Conservation (phyloP, 345 rosid genomes). For the Clarkia xantiana region DNA sequence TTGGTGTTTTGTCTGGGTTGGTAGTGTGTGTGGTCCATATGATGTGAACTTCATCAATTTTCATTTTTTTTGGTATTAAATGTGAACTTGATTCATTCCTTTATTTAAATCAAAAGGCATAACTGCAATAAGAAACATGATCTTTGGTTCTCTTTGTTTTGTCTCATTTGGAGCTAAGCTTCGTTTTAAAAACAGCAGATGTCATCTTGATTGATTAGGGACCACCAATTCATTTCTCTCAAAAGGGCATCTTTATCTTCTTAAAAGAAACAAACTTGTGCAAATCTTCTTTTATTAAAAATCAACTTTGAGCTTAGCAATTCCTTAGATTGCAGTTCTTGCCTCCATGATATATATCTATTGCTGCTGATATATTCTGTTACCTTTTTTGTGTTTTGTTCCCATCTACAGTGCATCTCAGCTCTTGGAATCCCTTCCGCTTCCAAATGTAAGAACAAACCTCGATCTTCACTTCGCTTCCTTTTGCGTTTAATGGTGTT, state of each 20-base stretch:
- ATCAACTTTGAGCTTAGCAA: too few relatives aligned
- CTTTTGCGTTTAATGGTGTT: background rate
- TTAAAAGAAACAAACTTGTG: too few relatives aligned
- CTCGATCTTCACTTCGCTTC: background rate
- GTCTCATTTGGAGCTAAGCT: conserved; percentile 7
- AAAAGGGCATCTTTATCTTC: too few relatives aligned
- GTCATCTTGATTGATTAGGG: conserved; percentile 6
- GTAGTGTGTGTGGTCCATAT: conserved; percentile 8
- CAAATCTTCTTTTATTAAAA: too few relatives aligned
- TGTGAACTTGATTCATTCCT: too few relatives aligned
- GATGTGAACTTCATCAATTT: conserved; percentile 2
- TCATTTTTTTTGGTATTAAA: background rate
- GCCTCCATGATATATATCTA: conserved; percentile 1
- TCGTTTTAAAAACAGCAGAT: conserved; percentile 1
- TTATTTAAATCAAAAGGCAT: too few relatives aligned
- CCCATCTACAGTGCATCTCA: conserved; percentile 10
- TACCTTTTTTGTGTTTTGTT: background rate
- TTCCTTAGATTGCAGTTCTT: too few relatives aligned
- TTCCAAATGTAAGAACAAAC: conserved; percentile 12
- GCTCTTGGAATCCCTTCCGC: conserved; percentile 15
- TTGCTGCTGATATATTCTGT: background rate
- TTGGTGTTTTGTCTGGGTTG: conserved; percentile 1
- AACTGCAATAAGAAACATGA: background rate
- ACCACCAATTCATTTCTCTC: conserved; percentile 6
- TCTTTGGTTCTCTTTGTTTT: conserved; percentile 4